These are phyloP conservation scores for Ophiostoma himal-ulmi DNA, from an alignment of 2,329 filamentous ascomycete genomes.

Conservation along the genomic window DNA sequence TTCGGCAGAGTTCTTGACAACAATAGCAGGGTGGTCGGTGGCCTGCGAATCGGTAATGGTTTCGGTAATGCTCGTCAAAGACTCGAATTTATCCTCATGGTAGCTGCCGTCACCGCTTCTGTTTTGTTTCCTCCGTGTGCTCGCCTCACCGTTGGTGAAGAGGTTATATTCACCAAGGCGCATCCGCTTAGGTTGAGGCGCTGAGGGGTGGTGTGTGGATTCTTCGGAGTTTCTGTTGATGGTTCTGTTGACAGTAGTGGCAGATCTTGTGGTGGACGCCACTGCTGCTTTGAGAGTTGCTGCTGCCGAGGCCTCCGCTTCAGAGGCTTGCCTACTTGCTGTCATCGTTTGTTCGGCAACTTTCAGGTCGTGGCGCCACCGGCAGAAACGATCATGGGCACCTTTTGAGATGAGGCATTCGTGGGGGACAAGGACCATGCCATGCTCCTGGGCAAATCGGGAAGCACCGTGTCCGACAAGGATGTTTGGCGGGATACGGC, in stretches of 20 bases:
- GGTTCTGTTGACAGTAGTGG: neutral
- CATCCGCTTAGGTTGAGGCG: constrained; percentile 21
- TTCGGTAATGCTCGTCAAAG: neutral
- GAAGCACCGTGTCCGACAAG: constrained; percentile 80
- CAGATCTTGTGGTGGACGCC: neutral
- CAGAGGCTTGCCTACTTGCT: neutral
- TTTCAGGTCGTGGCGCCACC: constrained; percentile 71
- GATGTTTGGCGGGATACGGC: constrained; percentile 86
- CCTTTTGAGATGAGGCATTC: constrained; percentile 74
- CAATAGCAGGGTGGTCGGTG: neutral
- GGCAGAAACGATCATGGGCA: constrained; percentile 69
- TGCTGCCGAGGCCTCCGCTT: neutral
- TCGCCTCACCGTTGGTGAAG: constrained; percentile 5
- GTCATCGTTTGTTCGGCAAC: constrained; percentile 27
- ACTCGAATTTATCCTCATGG: neutral
- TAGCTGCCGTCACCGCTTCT: constrained; percentile 23
- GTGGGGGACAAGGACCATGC: constrained; percentile 66
- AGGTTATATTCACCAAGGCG: constrained; percentile 10
- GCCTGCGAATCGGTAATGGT: neutral
- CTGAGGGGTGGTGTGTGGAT: constrained; percentile 1
- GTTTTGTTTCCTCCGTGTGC: neutral
- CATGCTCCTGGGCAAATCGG: constrained; percentile 76
- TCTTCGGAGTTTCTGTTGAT: neutral
- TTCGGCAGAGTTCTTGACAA: neutral
- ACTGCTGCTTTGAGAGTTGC: neutral